Conservation (phyloP, 352 stramenopile genomes). For the Phytophthora hibernalis region DNA sequence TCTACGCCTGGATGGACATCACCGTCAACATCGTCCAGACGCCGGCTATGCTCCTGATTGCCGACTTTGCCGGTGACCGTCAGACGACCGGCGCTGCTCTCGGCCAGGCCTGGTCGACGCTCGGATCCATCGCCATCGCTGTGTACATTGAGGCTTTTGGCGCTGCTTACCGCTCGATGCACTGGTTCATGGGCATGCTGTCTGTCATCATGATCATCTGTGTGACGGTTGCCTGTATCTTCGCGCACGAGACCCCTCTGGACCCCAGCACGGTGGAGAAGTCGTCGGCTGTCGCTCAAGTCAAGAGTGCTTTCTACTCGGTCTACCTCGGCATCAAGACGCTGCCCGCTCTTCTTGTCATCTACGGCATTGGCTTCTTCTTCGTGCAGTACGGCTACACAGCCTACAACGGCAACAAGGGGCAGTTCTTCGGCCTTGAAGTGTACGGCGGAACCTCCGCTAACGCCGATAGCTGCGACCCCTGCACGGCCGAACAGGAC, state of each 20-base stretch:
- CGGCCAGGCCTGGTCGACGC: constrained; percentile 46
- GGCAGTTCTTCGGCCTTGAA: constrained; percentile 46
- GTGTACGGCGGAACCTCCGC: constrained; percentile 38
- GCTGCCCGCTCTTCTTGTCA: constrained; percentile 42
- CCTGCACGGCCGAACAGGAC: constrained; percentile 32
- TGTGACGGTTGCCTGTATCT: constrained; percentile 34
- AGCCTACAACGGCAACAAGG: constrained; percentile 40
- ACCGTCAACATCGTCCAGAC: constrained; percentile 41
- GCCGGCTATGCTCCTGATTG: constrained; percentile 30
- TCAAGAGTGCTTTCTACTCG: constrained; percentile 42
- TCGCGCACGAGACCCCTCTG: constrained; percentile 45
- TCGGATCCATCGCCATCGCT: constrained; percentile 31
- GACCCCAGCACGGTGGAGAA: constrained; percentile 30
- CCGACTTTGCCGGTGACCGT: constrained; percentile 58
- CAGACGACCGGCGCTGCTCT: constrained; percentile 56
- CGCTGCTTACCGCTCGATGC: constrained; percentile 45
- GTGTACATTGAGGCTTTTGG: constrained; percentile 58
- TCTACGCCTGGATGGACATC: constrained; percentile 43
- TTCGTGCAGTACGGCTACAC: constrained; percentile 43
- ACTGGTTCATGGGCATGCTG: constrained; percentile 47
- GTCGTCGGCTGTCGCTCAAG: constrained; percentile 14
- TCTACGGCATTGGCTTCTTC: constrained; percentile 42
- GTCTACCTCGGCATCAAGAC: constrained; percentile 47
- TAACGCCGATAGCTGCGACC: constrained; percentile 44
- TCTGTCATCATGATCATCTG: constrained; percentile 50